phyloP scores from a whole-genome alignment of 2,329 filamentous ascomycete genomes.

The Alternaria incomplexa region DNA sequence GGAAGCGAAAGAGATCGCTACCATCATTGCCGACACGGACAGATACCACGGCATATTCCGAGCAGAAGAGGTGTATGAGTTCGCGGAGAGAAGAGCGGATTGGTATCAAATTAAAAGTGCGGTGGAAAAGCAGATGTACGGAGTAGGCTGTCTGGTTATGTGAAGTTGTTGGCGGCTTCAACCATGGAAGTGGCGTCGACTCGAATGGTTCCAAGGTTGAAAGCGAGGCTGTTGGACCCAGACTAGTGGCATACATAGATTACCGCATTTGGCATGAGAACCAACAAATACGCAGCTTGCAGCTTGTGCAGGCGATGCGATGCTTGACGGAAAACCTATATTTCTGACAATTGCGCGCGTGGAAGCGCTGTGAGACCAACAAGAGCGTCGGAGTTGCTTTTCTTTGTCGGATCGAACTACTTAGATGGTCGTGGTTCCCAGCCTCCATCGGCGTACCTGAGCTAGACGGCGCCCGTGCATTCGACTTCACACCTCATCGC shows the following conservation, averaged over 20 bases:
- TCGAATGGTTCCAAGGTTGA: neutral
- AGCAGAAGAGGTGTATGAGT: slow-evolving; percentile 97
- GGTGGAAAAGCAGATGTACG: slow-evolving; percentile 97
- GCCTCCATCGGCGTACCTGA: slow-evolving; percentile 30
- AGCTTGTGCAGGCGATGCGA: slow-evolving; percentile 15
- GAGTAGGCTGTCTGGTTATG: slow-evolving; percentile 87
- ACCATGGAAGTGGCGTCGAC: slow-evolving; percentile 1
- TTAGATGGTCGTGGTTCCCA: slow-evolving; percentile 23
- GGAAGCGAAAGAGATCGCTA: slow-evolving; percentile 93
- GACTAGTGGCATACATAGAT: slow-evolving; percentile 12
- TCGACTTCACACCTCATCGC: slow-evolving; percentile 21
- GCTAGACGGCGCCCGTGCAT: slow-evolving; percentile 20
- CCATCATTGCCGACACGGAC: slow-evolving; percentile 89
- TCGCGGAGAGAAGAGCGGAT: slow-evolving; percentile 89
- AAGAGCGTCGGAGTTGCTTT: neutral
- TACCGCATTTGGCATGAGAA: slow-evolving; percentile 19
- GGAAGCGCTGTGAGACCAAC: neutral
- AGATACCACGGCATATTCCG: slow-evolving; percentile 91
- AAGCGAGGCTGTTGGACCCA: slow-evolving; percentile 7
- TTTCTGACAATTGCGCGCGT: neutral
- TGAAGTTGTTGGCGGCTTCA: slow-evolving; percentile 49
- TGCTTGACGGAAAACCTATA: neutral
- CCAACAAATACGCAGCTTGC: slow-evolving; percentile 9
- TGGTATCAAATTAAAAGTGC: slow-evolving; percentile 90
- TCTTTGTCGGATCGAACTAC: neutral